Base-by-base conservation (phyloP, 2,329 filamentous ascomycete species). In the Fusarium sp. region DNA sequence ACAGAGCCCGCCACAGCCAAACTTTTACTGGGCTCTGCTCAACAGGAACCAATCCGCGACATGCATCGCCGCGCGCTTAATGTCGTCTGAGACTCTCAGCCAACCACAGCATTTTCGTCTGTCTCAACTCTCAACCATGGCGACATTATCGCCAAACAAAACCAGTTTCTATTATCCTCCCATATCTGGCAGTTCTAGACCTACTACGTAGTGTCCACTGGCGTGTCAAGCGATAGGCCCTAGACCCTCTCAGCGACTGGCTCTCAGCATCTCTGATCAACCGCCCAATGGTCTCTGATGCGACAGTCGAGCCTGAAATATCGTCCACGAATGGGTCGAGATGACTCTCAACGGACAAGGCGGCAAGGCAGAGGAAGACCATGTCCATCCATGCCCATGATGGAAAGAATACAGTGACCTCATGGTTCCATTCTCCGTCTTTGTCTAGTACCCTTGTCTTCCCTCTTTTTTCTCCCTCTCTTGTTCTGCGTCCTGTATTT, bases 41-140 rank as follows among this genome's bases (percentile, higher is more conserved):
- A 20, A 24, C 10, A 10, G 6, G 8, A 26, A 14, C 78, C 78
- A 79, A 79, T 77, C 68, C 75, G 48, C 47, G 56, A 32, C 61
- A 42, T 50, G 20, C 30, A 56, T 39, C 32, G 50, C 70, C 56
- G 72, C 78, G 78, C 78, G 78, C 77, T 76, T 74, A 61, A 68
- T 38, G 42, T 52, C 28, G 62, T 63, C 70, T 78, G 75, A 61
- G 64, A 79, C 78, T 58, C 64, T 51, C 64, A 66, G 57, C 76
- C 75, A 75, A 75, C 70, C 70, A 76, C 59, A 47, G 48, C 39
- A 51, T 50, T 42, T 61, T 48, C 52, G 41, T 62, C 41, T 64
- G 64, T 34, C 14, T 34, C 32, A 34, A 34, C 32, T 59, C 58
- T 62, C 59, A 62, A 62, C 56, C 62, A 61, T 32, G 59, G 57